phyloP scores from a whole-genome alignment of 2,329 filamentous ascomycete species.

The Cytospora piceae region DNA sequence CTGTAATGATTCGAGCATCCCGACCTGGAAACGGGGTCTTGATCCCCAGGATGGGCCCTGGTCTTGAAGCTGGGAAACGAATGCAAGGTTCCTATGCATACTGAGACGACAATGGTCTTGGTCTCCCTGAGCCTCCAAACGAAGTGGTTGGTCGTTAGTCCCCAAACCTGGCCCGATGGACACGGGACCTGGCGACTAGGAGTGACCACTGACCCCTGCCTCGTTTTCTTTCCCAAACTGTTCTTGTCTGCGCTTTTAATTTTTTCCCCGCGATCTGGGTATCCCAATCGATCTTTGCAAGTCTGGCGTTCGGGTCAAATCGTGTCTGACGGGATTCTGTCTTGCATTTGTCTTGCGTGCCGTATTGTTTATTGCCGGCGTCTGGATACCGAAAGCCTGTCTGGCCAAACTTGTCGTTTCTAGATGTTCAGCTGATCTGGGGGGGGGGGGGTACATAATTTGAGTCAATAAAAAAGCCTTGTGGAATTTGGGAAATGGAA shows the following conservation, averaged over 20 bases:
- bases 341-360: neutral
- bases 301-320: conserved; percentile 12
- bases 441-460: neutral
- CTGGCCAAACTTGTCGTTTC: neutral
- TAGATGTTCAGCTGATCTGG: neutral
- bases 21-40: neutral
- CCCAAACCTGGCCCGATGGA: neutral
- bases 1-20: neutral
- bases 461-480: neutral
- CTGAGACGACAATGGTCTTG: neutral
- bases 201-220: neutral
- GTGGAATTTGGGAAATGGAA: neutral
- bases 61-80: neutral
- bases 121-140: neutral
- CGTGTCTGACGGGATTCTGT: neutral
- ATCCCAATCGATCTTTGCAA: conserved; percentile 12
- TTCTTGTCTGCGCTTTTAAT: neutral
- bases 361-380: neutral
- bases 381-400: neutral
- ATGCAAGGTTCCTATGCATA: neutral
- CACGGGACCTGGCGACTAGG: neutral
- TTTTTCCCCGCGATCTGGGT: conserved; percentile 4
- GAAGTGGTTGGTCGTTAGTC: neutral
- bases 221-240: neutral
- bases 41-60: neutral